Base-by-base conservation (phyloP, 805 yeast species). In the Komagataella kurtzmanii region DNA sequence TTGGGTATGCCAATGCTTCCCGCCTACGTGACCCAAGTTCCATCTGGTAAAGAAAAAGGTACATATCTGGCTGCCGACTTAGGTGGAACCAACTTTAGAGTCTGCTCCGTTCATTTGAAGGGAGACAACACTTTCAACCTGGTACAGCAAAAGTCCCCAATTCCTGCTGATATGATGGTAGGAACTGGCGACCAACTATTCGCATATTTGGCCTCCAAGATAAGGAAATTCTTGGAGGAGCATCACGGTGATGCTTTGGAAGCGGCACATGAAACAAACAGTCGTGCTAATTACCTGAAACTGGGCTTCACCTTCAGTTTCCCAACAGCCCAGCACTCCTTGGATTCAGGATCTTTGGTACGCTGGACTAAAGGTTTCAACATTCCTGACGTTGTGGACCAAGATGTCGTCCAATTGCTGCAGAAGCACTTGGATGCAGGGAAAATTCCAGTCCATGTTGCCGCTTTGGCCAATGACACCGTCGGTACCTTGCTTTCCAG, bases 361-460 rank as follows among this genome's bases (percentile, higher is more conserved):
- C 83, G 98, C 66, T 91, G 99, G 99, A 89, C 98, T 17, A 91
- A 91, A 68, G 98, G 98, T 43, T 91, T 86, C 67, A 81, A 86
- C 60, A 83, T 93, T 58, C 77, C 77, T 24, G 98, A 91, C 59
- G 82, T 87, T 45, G 85, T 91, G 43, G 95, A 88, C 51, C 72
- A 82, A 61, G 97, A 91, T 64, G 85, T 93, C 47, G 93, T 87
- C 50, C 71, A 70, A 47, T 67, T 81, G 48, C 74, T 88, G 55
- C 98, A 93, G 67, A 64, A 66, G 10, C 85, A 86, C 53, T 61
- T 91, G 48, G 84, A 87, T 58, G 60, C 57, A 3, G 73, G 76
- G 45, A 73, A 78, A 0, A 69, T 81, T 45, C 85, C 87, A 7
- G 88, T 88, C 44, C 63, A 63, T 45, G 86, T 90, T 46, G 88